Conservation (phyloP, 129 eudicot species). For the Calendula officinalis region DNA sequence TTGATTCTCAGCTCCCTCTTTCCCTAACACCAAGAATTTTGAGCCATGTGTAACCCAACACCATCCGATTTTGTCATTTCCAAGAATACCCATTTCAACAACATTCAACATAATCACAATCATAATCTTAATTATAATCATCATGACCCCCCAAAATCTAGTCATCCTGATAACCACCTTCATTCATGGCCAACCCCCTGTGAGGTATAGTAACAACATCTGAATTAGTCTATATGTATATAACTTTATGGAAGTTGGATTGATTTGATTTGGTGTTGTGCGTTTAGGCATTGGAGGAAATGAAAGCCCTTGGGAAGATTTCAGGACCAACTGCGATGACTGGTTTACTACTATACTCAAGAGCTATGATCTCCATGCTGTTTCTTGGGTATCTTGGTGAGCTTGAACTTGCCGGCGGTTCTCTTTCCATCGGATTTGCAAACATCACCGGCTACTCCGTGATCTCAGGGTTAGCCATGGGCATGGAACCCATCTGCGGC, state of each 20-base stretch:
- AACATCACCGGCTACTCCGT: slow-evolving; percentile 83
- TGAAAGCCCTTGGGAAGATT: slow-evolving; percentile 52
- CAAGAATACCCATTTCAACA: slow-evolving; percentile 22
- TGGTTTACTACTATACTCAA: slow-evolving; percentile 60
- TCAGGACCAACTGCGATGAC: slow-evolving; percentile 70
- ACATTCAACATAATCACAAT: neutral
- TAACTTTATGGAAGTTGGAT: neutral
- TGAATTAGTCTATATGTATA: no score
- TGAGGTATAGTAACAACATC: slow-evolving; percentile 28
- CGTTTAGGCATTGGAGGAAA: slow-evolving; percentile 56
- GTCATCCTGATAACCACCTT: slow-evolving; percentile 15
- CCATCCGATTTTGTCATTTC: slow-evolving; percentile 37
- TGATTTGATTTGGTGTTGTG: neutral
- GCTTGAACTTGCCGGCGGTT: slow-evolving; percentile 67
- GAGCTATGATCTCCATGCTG: slow-evolving; percentile 64
- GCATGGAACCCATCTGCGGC: slow-evolving; percentile 78
- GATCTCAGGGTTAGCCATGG: slow-evolving; percentile 71
- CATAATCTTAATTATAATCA: no score
- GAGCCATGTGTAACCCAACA: slow-evolving; percentile 42
- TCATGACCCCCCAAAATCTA: slow-evolving; percentile 26
- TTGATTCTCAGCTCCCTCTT: slow-evolving; percentile 32
- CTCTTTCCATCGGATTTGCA: slow-evolving; percentile 66
- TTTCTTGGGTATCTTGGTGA: slow-evolving; percentile 73
- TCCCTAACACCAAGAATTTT: slow-evolving; percentile 34
- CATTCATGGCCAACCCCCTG: slow-evolving; percentile 39